phyloP scores from a whole-genome alignment of 768 basidiomycete species.

The Suillus ampliporus region DNA sequence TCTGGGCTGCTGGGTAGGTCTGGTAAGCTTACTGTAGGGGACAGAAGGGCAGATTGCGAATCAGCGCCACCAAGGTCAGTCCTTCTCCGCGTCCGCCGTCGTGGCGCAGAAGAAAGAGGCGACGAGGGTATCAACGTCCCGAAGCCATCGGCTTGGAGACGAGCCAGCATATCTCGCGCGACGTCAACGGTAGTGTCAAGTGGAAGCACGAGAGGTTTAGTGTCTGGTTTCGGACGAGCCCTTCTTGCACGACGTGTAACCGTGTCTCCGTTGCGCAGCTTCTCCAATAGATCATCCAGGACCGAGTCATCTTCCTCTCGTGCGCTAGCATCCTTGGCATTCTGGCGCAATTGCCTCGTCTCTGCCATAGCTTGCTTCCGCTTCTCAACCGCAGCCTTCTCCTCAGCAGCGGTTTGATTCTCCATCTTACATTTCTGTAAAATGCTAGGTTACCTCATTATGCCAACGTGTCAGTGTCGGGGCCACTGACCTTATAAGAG shows the following conservation, averaged over 20 bases:
- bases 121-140: conserved; percentile 51
- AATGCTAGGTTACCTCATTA: conserved; percentile 15
- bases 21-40: conserved; percentile 29
- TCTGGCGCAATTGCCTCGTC: conserved; percentile 59
- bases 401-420: conserved; percentile 77
- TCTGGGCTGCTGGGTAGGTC: conserved; percentile 35
- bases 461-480: conserved; percentile 7
- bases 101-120: conserved; percentile 40
- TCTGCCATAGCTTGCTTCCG: conserved; percentile 74
- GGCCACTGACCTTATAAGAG: conserved; percentile 75
- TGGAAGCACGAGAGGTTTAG: conserved; percentile 28
- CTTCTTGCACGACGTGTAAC: conserved; percentile 62
- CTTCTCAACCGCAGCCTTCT: conserved; percentile 67
- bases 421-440: conserved; percentile 85
- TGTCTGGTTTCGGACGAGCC: conserved; percentile 47
- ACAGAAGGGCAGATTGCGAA: conserved; percentile 32
- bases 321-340: conserved; percentile 46
- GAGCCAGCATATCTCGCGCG: conserved; percentile 79
- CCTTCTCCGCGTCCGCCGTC: conserved; percentile 35
- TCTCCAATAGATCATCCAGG: conserved; percentile 73
- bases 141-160: conserved; percentile 75
- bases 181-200: conserved; percentile 47
- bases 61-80: conserved; percentile 41
- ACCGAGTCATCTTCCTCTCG: conserved; percentile 61
- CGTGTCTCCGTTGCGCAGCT: conserved; percentile 72